Base-by-base conservation (phyloP, 1,284 basidiomycete species). In the Apiotrichum sp. region DNA sequence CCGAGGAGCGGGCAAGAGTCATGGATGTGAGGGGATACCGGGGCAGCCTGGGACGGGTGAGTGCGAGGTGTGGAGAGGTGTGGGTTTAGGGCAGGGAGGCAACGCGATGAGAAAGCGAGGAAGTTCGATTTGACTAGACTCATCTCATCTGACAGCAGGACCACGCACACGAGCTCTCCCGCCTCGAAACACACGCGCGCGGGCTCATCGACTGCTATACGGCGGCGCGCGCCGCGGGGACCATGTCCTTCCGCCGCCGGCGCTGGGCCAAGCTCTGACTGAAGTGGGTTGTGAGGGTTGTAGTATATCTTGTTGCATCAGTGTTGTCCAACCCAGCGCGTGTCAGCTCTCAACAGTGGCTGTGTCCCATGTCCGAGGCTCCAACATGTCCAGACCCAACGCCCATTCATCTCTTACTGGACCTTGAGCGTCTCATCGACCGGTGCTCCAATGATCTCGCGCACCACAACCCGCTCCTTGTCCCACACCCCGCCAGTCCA, bases 401-500 rank as follows among this genome's bases (percentile, higher is more conserved):
- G 22, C 22, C 22, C 22, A 22, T 22, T 34, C 13, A 14, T 36
- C 22, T 22, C 22, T 51, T 56, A 62, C 53, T 22, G 22, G 34
- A 62, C 47, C 57, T 59, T 62, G 50, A 62, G 52, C 1, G 61
- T 62, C 47, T 55, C 61, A 49, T 62, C 61, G 32, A 53, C 49
- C 13, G 55, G 53, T 16, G 39, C 47, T 16, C 51, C 59, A 14
- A 71, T 64, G 31, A 74, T 67, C 67, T 74, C 69, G 3, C 59
- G 56, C 34, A 76, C 65, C 13, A 52, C 45, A 5, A 61, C 59
- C 46, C 61, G 63, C 32, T 71, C 72, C 59, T 65, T 61, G 62
- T 76, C 72, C 74, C 74, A 76, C 7, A 76, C 70, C 22, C 71
- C 71, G 14, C 57, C 68, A 7, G 66, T 70, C 69, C 70, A 76